Evolutionary conservation across 2,329 filamentous ascomycete genomes (phyloP), one percentile per base, ranked within the genome.

Genomic region (Colletotrichum filicis): DNA sequence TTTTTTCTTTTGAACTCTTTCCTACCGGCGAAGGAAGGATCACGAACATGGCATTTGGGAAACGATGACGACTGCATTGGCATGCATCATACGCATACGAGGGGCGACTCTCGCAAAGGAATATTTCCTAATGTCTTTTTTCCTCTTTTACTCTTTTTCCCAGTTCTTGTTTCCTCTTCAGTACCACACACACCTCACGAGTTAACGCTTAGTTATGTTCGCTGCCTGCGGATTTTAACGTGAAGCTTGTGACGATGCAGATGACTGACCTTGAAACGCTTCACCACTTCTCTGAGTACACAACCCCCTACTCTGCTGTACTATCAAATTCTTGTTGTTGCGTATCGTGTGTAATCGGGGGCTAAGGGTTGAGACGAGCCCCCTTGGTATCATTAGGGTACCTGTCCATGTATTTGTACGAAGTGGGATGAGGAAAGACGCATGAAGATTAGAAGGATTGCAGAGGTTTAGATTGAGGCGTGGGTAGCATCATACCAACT

Each of bases 21-120:
- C 61, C 26, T 52, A 28, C 24, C 22, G 12, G 16, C 52, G 53
- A 69, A 37, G 63, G 52, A 28, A 37, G 52, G 52, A 28, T 66
- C 52, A 66, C 28, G 30, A 57, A 22, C 14, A 11, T 22, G 52
- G 66, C 28, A 24, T 56, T 22, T 67, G 59, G 60, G 66, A 56
- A 59, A 70, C 66, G 55, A 64, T 70, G 53, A 73, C 70, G 70
- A 49, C 55, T 70, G 70, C 66, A 70, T 69, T 69, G 66, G 66
- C 66, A 64, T 64, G 58, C 66, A 46, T 56, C 26, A 58, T 30
- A 37, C 53, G 30, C 65, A 68, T 64, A 49, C 8, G 66, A 53
- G 37, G 67, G 60, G 67, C 67, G 37, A 69, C 60, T 61, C 61
- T 63, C 52, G 66, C 19, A 55, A 58, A 64, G 53, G 60, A 49